These are phyloP conservation scores for Solanum chmielewskii DNA, from an alignment of 257 asterid genomes.

Conservation along the genomic window DNA sequence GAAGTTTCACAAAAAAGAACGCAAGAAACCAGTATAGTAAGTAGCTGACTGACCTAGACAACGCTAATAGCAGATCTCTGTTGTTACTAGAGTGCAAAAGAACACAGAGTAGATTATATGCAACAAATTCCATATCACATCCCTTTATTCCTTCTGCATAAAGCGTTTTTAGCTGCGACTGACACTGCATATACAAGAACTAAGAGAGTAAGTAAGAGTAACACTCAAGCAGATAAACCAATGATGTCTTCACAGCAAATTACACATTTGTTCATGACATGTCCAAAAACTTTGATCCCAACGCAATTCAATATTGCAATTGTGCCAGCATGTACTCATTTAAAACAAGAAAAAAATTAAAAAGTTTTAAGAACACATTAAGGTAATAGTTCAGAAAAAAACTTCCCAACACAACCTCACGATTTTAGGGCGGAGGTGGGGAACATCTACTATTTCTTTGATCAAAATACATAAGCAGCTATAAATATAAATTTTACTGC, in stretches of 20 bases:
- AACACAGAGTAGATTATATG: constrained; percentile 86
- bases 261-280: neutral
- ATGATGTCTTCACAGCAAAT: neutral
- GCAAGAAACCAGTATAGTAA: neutral
- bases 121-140: constrained; percentile 87
- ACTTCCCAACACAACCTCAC: neutral
- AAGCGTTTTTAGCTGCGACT: constrained; percentile 84
- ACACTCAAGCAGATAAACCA: neutral
- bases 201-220: constrained; percentile 5
- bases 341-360: neutral
- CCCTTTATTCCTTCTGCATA: constrained; percentile 93
- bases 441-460: neutral
- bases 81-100: constrained; percentile 81
- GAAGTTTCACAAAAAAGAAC: neutral
- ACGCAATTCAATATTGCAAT: neutral
- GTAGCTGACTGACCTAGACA: constrained; percentile 73
- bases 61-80: constrained; percentile 86
- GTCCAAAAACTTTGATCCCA: neutral
- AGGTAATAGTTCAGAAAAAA: neutral
- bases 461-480: neutral
- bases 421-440: neutral
- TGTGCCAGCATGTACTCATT: neutral
- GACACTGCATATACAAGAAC: constrained; percentile 67
- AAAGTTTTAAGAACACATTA: neutral
- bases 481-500: neutral